These are phyloP conservation scores for Calvatia gigantea DNA, from an alignment of 768 basidiomycete species.

Conservation along the genomic window DNA sequence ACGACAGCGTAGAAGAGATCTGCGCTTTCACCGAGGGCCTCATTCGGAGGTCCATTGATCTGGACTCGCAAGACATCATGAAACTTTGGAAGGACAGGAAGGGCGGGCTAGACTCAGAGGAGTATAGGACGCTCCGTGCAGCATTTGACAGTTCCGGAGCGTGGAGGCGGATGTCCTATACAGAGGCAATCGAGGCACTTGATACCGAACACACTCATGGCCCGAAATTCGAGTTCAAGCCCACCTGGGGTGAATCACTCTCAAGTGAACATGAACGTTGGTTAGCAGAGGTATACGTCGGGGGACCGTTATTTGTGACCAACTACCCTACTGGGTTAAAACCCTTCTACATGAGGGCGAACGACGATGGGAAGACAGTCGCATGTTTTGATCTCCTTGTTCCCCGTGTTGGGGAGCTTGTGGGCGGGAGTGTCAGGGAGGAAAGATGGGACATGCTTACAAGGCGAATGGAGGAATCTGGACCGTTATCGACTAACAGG, in stretches of 20 bases:
- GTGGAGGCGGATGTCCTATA: constrained; percentile 80
- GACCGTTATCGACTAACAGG: constrained; percentile 22
- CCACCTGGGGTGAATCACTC: constrained; percentile 67
- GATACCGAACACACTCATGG: constrained; percentile 26
- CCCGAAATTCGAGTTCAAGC: constrained; percentile 49
- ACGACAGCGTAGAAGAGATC: constrained; percentile 38
- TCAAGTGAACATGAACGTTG: constrained; percentile 93
- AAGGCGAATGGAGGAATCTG: constrained; percentile 42
- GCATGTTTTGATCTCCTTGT: constrained; percentile 97
- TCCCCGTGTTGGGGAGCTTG: constrained; percentile 84
- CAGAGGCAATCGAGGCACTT: constrained; percentile 66
- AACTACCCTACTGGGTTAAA: constrained; percentile 84
- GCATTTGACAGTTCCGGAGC: constrained; percentile 30
- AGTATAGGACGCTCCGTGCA: constrained; percentile 29
- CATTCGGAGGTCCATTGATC: constrained; percentile 23
- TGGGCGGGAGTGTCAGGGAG: constrained; percentile 88
- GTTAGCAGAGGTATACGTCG: constrained; percentile 66
- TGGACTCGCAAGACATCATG: constrained; percentile 22
- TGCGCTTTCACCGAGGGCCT: constrained; percentile 38
- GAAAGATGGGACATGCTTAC: constrained; percentile 58
- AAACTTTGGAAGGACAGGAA: constrained; percentile 39
- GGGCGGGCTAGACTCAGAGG: constrained; percentile 3
- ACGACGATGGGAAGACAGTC: constrained; percentile 47
- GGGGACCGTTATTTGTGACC: constrained; percentile 85
- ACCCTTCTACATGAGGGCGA: constrained; percentile 94